A percentile compares a stretch with the other conserved stretches of the same genome.
These are phyloP conservation scores for Suillus hirtellus DNA, from an alignment of 768 basidiomycete species.

Conservation along the genomic window DNA sequence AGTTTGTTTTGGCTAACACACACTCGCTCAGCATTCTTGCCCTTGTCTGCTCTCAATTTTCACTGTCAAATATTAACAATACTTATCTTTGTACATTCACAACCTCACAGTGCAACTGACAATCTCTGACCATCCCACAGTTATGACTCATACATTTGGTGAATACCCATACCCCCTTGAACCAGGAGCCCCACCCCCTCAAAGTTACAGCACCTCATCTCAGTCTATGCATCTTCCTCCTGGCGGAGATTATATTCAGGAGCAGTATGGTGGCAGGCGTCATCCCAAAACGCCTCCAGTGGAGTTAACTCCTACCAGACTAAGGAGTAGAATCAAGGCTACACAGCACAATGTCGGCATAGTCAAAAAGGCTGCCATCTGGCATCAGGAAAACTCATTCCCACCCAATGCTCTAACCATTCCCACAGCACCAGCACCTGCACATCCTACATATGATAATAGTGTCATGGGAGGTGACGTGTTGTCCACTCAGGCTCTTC, in stretches of 20 bases:
- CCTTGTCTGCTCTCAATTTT: neutral
- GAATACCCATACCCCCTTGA: neutral
- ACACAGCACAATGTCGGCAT: neutral
- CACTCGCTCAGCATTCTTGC: neutral
- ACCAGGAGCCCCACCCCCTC: neutral
- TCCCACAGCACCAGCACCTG: no score
- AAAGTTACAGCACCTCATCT: neutral
- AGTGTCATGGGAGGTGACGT: neutral
- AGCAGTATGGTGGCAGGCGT: neutral
- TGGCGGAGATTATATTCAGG: neutral
- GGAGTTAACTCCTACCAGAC: constrained; percentile 4
- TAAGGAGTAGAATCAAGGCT: neutral
- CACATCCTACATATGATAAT: neutral
- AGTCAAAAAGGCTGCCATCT: neutral
- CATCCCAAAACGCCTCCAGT: neutral
- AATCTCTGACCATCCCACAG: neutral
- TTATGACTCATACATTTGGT: neutral
- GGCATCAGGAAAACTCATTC: no score
- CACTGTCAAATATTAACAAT: neutral
- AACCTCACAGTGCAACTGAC: neutral
- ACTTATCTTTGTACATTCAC: neutral
- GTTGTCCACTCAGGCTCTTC: neutral
- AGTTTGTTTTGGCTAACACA: neutral
- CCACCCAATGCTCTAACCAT: no score
- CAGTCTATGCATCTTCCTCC: neutral